Base-by-base conservation (phyloP, 352 stramenopile genomes). In the Plasmopara muralis region DNA sequence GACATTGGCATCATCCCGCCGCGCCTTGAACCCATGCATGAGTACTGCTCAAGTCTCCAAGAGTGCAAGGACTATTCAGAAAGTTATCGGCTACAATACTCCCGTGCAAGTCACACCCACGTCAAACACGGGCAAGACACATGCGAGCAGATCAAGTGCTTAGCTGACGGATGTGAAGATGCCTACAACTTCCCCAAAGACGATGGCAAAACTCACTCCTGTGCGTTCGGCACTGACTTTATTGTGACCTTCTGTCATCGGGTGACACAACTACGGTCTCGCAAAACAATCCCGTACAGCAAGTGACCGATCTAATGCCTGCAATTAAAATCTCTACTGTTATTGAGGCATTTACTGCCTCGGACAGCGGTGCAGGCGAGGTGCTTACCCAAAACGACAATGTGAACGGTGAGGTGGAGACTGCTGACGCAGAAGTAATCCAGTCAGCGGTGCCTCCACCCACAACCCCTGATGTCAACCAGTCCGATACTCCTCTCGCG, bases 1-100 rank as follows among this genome's bases (percentile, higher is more conserved):
- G 75, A 91, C 57, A 68, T 89, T 49, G 81, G 75, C 55, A 73
- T 86, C 58, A 88, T 89, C 47, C 80, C 80, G 35, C 60, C 80
- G 15, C 60, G 53, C 12, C 70, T 85, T 38, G 57, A 83, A 30
- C 42, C 69, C 12, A 77, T 62, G 18, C 67, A 66, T 47, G 74
- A 84, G 65, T 85, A 67, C 54, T 91, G 80, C 69, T 50, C 45
- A 8, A 84, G 69, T 35, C 64, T 87, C 8, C 62, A 74, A 18
- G 74, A 88, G 45, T 91, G 80, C 64, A 83, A 85, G 68, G 50
- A 60, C 34, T 57, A 81, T 60, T 87, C 77, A 6, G 35, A 68
- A 12, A 70, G 62, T 12, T 68, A 73, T 74, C 9, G 75, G 77
- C n/a, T 91, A 73, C 60, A 91, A 91, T 67, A 75, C 77, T 6